Conservation (phyloP, 208 protist species). For the Acanthamoeba triangularis region DNA sequence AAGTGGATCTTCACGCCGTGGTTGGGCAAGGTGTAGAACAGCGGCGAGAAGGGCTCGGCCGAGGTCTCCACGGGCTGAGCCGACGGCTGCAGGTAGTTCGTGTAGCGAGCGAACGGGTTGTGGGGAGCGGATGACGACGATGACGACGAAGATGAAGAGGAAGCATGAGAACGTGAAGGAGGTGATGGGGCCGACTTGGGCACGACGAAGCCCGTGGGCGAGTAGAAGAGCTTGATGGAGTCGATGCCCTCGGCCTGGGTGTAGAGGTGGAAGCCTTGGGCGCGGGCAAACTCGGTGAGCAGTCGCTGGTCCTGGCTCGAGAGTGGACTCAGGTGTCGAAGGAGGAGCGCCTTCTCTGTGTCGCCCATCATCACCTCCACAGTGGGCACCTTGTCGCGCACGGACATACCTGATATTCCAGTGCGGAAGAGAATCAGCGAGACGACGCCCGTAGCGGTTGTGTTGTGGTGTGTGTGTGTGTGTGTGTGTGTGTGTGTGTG, state of each 20-base stretch:
- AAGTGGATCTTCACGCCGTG: constrained; percentile 59
- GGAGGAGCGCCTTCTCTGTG: not conserved
- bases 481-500: not conserved
- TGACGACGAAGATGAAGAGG: not conserved
- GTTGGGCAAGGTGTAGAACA: constrained; percentile 63
- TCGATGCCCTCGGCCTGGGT: not conserved
- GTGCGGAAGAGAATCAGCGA: no score
- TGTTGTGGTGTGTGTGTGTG: no score
- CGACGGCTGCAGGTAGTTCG: not conserved
- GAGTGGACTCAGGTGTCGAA: constrained; percentile 1
- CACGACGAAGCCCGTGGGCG: not conserved
- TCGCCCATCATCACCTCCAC: constrained; percentile 66
- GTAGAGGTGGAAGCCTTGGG: not conserved
- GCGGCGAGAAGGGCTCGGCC: constrained; percentile 19
- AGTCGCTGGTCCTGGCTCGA: not conserved
- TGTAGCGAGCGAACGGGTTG: constrained; percentile 16
- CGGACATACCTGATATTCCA: not conserved
- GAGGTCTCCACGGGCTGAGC: not conserved
- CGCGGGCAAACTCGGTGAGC: constrained; percentile 6
- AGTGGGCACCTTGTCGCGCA: not conserved
- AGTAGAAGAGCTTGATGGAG: not conserved
- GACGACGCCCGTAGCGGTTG: no score
- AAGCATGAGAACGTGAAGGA: not conserved
- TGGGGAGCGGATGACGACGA: not conserved
- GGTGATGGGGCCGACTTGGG: not conserved